These are phyloP conservation scores for Wickerhamiella azymoides DNA, from an alignment of 805 yeast species.

Conservation along the genomic window DNA sequence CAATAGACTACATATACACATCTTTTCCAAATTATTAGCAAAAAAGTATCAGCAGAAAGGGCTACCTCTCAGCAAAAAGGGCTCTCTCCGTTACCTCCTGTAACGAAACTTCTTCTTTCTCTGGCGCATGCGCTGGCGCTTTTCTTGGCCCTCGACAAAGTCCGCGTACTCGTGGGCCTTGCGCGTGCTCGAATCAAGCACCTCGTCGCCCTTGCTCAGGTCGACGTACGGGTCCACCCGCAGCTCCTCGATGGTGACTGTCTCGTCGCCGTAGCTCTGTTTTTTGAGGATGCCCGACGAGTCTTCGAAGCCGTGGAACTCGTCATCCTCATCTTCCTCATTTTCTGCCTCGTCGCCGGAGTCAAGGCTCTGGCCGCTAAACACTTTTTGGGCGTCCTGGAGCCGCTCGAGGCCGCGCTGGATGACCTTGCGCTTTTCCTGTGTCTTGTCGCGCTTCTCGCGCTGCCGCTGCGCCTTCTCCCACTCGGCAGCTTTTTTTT, in stretches of 20 bases:
- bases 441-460: slow-evolving; percentile 57
- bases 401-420: slow-evolving; percentile 49
- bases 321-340: slow-evolving; percentile 22
- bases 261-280: slow-evolving; percentile 24
- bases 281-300: slow-evolving; percentile 34
- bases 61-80: too few relatives aligned
- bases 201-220: slow-evolving; percentile 48
- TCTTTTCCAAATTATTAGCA: too few relatives aligned
- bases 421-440: slow-evolving; percentile 54
- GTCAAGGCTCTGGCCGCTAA: slow-evolving; percentile 20
- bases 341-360: slow-evolving; percentile 14
- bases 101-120: slow-evolving; percentile 75
- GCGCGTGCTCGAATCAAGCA: slow-evolving; percentile 58
- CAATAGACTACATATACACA: too few relatives aligned
- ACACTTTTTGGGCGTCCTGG: slow-evolving; percentile 33
- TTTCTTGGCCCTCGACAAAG: slow-evolving; percentile 35
- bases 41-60: too few relatives aligned
- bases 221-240: slow-evolving; percentile 54
- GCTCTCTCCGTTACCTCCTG: slow-evolving; percentile 5
- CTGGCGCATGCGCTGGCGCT: slow-evolving; percentile 21
- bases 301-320: slow-evolving; percentile 31
- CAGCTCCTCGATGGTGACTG: slow-evolving; percentile 44
- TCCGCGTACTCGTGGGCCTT: slow-evolving; percentile 75
- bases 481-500: slow-evolving; percentile 59
- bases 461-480: slow-evolving; percentile 59